These are phyloP conservation scores for Castanopsis chinensis DNA, from an alignment of 306 rosid genomes.

Conservation along the genomic window DNA sequence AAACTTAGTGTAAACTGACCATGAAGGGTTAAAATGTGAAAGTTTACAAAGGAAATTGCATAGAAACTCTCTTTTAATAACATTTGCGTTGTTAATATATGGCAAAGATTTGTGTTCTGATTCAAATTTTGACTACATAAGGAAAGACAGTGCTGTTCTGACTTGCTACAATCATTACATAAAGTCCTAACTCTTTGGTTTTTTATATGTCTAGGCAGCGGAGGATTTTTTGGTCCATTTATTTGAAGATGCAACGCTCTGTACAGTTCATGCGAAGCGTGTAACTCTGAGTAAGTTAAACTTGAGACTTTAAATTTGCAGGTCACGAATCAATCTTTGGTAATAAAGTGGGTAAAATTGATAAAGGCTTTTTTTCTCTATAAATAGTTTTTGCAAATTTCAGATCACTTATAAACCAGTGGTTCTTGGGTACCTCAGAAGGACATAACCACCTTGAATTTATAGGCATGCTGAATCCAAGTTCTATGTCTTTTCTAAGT, in stretches of 20 bases:
- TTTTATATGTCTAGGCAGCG: slow-evolving; percentile 59
- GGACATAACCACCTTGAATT: too few species aligned
- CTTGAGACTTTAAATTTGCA: not conserved
- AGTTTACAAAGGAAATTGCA: not conserved
- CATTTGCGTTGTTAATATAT: not conserved
- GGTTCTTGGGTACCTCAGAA: too few species aligned
- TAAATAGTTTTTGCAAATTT: not conserved
- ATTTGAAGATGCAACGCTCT: slow-evolving; percentile 82
- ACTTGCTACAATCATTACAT: not conserved
- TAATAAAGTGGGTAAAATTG: not conserved
- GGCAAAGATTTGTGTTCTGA: not conserved
- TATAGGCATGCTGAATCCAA: too few species aligned
- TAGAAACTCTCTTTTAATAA: not conserved
- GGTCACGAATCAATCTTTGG: not conserved
- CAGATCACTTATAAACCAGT: not conserved
- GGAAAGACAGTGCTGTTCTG: not conserved
- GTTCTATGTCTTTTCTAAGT: not conserved
- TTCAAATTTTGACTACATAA: not conserved
- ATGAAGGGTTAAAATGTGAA: not conserved
- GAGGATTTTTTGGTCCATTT: slow-evolving; percentile 65
- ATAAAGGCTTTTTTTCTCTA: not conserved
- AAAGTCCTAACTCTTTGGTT: not conserved
- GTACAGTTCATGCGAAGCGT: slow-evolving; percentile 90
- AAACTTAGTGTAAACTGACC: not conserved
- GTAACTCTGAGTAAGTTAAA: slow-evolving; percentile 85